Evolutionary conservation across 2,329 filamentous ascomycete species (phyloP), one percentile per base, ranked within the genome.

Genomic region (Fusarium sp.): DNA sequence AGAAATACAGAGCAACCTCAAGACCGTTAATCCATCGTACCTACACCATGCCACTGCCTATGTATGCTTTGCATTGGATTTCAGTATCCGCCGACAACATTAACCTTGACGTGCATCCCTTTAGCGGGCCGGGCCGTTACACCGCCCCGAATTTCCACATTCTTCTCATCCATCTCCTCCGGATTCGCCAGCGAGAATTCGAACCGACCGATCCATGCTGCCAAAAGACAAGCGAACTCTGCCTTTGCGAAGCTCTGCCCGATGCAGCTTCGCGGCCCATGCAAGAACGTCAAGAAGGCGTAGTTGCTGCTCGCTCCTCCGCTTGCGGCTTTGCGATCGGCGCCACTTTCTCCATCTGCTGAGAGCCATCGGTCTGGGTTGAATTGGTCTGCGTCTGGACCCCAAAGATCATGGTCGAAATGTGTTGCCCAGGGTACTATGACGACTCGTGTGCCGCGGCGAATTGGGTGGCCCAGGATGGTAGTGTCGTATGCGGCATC

Each of bases 241-340:
- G 91, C 89, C 77, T 89, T 91, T 0, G 94, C 92, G 80, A 97
- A 97, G 4, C 85, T 84, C 79, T 90, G 87, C 0, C 94, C 94
- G 72, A 97, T 97, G 77, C 94, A 97, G 76, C 91, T 92, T 56
- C 94, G 84, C 3, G 94, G 94, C 0, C 94, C 94, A 77, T 97
- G 93, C 62, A 97, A 79, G 80, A 97, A 97, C 0, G 93, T 95
- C 80, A 95, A 77, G 74, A 92, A 90, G 1, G 90, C 87, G 77
- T 91, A 97, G 79, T 95, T 96, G 71, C 86, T 93, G 18, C 85
- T 83, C 2, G 93, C 91, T 11, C 92, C 92, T 9, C 93, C 93
- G 44, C 87, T 88, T 58, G 90, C 90, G 7, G 83, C 83, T 16
- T 64, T 72, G 75, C 79, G 81, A 54, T 81, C 79, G 30, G 77